These are phyloP conservation scores for Lecanicillium sp. DNA, from an alignment of 2,329 filamentous ascomycete genomes.

Conservation along the genomic window DNA sequence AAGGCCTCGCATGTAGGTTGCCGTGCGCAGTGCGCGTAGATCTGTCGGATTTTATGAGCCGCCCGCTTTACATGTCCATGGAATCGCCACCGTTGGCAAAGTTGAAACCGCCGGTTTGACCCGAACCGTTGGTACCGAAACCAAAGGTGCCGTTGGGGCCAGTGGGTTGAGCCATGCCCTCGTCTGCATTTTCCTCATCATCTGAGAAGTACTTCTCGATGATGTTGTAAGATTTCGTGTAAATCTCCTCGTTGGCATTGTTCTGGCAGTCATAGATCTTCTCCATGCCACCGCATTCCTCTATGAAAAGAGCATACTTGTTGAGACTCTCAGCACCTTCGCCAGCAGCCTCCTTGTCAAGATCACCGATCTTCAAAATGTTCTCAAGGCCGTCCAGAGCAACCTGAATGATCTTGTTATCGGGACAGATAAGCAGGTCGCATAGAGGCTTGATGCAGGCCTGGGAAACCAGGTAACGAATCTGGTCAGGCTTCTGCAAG, in stretches of 20 bases:
- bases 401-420: constrained; percentile 99
- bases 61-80: constrained; percentile 52
- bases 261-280: constrained; percentile 99
- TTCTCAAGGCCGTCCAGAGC: constrained; percentile 97
- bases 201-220: constrained; percentile 99
- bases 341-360: constrained; percentile 87
- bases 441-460: constrained; percentile 97
- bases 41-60: background rate
- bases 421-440: constrained; percentile 88
- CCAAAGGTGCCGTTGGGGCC: constrained; percentile 68
- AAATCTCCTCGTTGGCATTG: constrained; percentile 99
- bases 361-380: constrained; percentile 97
- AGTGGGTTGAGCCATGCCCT: constrained; percentile 63
- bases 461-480: constrained; percentile 85
- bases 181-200: constrained; percentile 88
- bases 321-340: constrained; percentile 76
- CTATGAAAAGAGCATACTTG: constrained; percentile 94
- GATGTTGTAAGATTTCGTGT: constrained; percentile 99
- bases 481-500: constrained; percentile 97
- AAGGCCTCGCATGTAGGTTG: too few species aligned
- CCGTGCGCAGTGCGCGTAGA: too few species aligned
- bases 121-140: constrained; percentile 57
- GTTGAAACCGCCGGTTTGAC: constrained; percentile 79
- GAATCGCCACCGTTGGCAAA: constrained; percentile 68
- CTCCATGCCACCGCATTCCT: constrained; percentile 98